A percentile compares a stretch with the other conserved stretches of the same genome.
Evolutionary conservation across 345 rosid species (phyloP).

Genomic region (Geranium brycei): DNA sequence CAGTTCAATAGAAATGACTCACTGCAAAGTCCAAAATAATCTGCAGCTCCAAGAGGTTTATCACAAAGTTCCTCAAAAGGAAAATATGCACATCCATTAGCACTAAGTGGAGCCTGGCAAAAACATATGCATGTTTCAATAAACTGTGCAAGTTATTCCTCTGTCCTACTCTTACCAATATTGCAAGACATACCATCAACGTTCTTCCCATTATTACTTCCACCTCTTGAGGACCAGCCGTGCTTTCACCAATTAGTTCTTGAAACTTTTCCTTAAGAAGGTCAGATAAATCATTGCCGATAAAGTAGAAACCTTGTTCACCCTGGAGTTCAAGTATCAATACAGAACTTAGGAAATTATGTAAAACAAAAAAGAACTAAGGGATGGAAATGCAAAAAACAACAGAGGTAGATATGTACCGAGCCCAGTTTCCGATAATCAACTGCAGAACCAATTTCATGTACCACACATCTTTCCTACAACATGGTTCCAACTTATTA

Average conservation of each 20-base stretch:
- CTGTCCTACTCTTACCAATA: not conserved
- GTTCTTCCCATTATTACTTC: conserved; percentile 95
- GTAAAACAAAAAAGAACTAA: conserved; percentile 5
- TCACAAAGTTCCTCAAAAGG: conserved; percentile 82
- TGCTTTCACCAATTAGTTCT: conserved; percentile 48
- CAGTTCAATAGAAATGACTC: conserved; percentile 21
- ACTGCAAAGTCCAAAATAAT: conserved; percentile 92
- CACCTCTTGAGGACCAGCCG: conserved; percentile 45
- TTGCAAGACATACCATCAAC: conserved; percentile 38
- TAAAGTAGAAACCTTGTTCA: conserved; percentile 80
- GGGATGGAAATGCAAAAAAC: conserved; percentile 9
- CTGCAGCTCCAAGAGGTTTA: conserved; percentile 94
- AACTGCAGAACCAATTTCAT: conserved; percentile 77
- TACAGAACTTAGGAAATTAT: conserved; percentile 4
- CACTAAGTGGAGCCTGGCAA: conserved; percentile 61
- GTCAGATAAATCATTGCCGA: conserved; percentile 48
- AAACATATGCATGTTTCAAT: not conserved
- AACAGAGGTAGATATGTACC: conserved; percentile 23
- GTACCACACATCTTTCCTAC: conserved; percentile 69
- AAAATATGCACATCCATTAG: conserved; percentile 88
- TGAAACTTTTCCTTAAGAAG: conserved; percentile 55
- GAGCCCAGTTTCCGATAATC: conserved; percentile 90
- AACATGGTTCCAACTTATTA: conserved; percentile 3
- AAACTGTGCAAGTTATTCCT: not conserved
- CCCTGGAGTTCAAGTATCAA: conserved; percentile 38